Conservation (phyloP, 1,139 yeast species). For the Geotrichum armillariae region DNA sequence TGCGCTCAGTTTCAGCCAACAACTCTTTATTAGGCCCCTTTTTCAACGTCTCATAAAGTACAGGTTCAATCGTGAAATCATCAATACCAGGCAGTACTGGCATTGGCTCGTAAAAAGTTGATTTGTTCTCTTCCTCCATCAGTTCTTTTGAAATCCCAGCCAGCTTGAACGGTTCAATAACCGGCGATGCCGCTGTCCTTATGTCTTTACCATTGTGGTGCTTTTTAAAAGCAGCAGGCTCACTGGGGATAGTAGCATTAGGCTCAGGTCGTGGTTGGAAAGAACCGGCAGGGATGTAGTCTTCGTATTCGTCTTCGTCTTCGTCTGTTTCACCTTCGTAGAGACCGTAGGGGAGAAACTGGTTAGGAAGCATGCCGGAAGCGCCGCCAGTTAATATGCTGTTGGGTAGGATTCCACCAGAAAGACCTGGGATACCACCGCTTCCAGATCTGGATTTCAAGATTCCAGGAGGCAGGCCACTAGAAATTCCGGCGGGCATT, state of each 20-base stretch:
- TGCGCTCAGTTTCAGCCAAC: background rate
- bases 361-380: background rate
- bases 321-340: background rate
- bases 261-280: conserved; percentile 1
- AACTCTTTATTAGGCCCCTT: conserved; percentile 5
- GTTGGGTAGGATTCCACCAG: background rate
- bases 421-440: background rate
- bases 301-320: background rate
- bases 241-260: background rate
- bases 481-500: conserved; percentile 1
- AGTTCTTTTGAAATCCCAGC: conserved; percentile 1
- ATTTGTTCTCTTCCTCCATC: conserved; percentile 7
- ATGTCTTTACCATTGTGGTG: background rate
- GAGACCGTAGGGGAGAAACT: background rate
- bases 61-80: conserved; percentile 8
- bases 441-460: background rate
- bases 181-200: background rate
- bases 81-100: conserved; percentile 14
- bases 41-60: conserved; percentile 1
- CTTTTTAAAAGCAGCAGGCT: background rate
- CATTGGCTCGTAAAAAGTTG: conserved; percentile 2
- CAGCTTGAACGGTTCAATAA: conserved; percentile 2
- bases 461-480: background rate
- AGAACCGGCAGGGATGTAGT: conserved; percentile 9
- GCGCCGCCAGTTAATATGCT: background rate